Base-by-base conservation (phyloP, 495 filamentous ascomycete species). In the Annulohypoxylon maeteangense region DNA sequence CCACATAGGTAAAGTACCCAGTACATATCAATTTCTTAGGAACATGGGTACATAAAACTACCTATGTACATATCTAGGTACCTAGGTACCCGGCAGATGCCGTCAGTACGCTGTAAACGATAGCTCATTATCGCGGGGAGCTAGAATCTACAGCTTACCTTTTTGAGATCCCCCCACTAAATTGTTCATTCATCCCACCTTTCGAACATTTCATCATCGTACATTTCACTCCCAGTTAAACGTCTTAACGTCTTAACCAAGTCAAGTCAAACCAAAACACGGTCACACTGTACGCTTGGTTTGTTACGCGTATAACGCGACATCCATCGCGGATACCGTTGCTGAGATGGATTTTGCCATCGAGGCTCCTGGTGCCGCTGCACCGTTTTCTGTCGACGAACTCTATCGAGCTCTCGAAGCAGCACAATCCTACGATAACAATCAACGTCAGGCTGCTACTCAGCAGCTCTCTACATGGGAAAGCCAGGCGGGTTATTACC, bases 381-480 rank as follows among this genome's bases (percentile, higher is more conserved):
- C 76, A 58, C 88, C 88, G 53, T 78, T 90, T 45, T 84, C 68
- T 60, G 85, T 87, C 31, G 83, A 89, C 50, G 90, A 90, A 72
- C 88, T 99, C 3, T 88, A 90, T 71, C 89, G 89, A 72, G 87
- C 89, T 4, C 81, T 98, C 55, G 81, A 88, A 25, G 85, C 89
- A 25, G 94, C 93, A 3, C 83, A 89, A 22, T 94, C 92, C n/a
- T 86, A 84, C 50, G 87, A 91, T 50, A 88, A 91, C 53, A 88
- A 89, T 65, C 90, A 91, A 68, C 87, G 97, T 29, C 90, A 93
- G 75, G 88, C 91, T 10, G 93, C 91, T 29, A 89, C 90, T 2
- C 86, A 92, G 76, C 95, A 98, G 80, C 88, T 99, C 12, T 85
- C 92, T 70, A 81, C 89, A 59, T 99, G 95, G 95, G 93, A 97